These are phyloP conservation scores for Hemisphaericaspora nanyangensis DNA, from an alignment of 805 yeast species.

Conservation along the genomic window DNA sequence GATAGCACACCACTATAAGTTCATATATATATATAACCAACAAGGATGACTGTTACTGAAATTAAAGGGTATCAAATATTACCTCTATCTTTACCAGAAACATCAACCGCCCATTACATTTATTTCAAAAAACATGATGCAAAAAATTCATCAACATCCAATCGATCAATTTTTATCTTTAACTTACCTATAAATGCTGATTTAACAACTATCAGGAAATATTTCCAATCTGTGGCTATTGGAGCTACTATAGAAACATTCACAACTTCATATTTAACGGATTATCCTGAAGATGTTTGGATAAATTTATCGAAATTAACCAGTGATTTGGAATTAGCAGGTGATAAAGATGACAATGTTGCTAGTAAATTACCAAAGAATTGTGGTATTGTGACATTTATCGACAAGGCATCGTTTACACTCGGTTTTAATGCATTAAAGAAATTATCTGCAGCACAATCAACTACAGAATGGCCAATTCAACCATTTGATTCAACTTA, in stretches of 20 bases:
- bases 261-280: constrained; percentile 32
- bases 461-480: constrained; percentile 36
- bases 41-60: constrained; percentile 29
- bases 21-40: too few species aligned
- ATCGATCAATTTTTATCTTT: constrained; percentile 65
- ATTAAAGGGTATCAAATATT: constrained; percentile 57
- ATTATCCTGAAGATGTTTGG: constrained; percentile 43
- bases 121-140: constrained; percentile 62
- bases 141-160: constrained; percentile 37
- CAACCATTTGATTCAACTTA: constrained; percentile 29
- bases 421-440: constrained; percentile 64
- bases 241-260: constrained; percentile 60
- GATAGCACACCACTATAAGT: too few species aligned
- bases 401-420: constrained; percentile 65
- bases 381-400: constrained; percentile 68
- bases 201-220: constrained; percentile 48
- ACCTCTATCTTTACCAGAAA: constrained; percentile 41
- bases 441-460: constrained; percentile 33
- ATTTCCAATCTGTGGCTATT: constrained; percentile 56
- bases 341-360: constrained; percentile 14
- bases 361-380: constrained; percentile 60
- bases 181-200: constrained; percentile 70
- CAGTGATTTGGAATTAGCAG: constrained; percentile 45
- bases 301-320: constrained; percentile 57
- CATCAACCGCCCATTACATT: constrained; percentile 49